phyloP scores from a whole-genome alignment of 2,329 filamentous ascomycete genomes.

The Scedosporium minutisporum region DNA sequence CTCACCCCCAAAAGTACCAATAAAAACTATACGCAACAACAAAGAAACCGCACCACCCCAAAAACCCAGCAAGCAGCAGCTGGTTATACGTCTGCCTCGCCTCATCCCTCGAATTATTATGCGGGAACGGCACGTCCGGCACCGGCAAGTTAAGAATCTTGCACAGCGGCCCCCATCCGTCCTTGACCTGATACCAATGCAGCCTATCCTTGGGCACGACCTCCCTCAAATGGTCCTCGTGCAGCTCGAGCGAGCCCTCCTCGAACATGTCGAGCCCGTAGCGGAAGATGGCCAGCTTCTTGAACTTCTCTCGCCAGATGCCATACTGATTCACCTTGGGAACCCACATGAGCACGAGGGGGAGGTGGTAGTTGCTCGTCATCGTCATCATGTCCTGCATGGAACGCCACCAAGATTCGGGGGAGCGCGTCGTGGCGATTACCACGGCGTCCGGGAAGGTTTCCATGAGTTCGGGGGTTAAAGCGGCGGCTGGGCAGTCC shows the following conservation, averaged over 20 bases:
- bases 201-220: slow-evolving; percentile 23
- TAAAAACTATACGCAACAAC: not conserved
- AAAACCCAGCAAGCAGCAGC: slow-evolving; percentile 1
- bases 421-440: slow-evolving; percentile 31
- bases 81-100: slow-evolving; percentile 7
- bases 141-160: slow-evolving; percentile 23
- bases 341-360: slow-evolving; percentile 21
- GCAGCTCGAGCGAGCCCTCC: slow-evolving; percentile 13
- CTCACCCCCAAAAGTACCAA: slow-evolving; percentile 1
- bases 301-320: slow-evolving; percentile 17
- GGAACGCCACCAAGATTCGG: slow-evolving; percentile 25
- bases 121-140: slow-evolving; percentile 23
- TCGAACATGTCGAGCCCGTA: slow-evolving; percentile 18
- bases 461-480: slow-evolving; percentile 35
- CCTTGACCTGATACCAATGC: slow-evolving; percentile 23
- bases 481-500: slow-evolving; percentile 31
- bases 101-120: slow-evolving; percentile 17
- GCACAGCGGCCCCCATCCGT: slow-evolving; percentile 25
- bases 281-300: slow-evolving; percentile 14
- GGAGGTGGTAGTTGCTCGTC: slow-evolving; percentile 23
- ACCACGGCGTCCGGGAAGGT: slow-evolving; percentile 40
- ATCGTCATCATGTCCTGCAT: slow-evolving; percentile 20
- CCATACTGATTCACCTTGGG: slow-evolving; percentile 21
- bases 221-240: slow-evolving; percentile 21
- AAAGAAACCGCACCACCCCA: slow-evolving; percentile 3